Conservation (phyloP, 2,329 filamentous ascomycete genomes). For the Fusarium torulosum region DNA sequence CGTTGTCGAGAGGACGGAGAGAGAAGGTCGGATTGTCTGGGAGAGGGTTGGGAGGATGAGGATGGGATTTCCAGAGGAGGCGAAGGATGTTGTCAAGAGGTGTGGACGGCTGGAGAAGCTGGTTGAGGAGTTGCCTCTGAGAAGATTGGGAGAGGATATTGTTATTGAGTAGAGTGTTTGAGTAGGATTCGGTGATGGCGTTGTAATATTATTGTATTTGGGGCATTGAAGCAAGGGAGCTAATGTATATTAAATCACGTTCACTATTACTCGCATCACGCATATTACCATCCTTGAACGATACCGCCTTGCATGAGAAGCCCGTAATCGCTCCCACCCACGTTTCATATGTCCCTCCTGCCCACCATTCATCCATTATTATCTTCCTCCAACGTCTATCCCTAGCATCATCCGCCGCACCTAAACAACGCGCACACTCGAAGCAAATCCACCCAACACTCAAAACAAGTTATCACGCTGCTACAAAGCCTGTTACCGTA, state of each 20-base stretch:
- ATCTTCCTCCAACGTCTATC: neutral
- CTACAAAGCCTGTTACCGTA: too few relatives aligned
- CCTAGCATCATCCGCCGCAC: too few relatives aligned
- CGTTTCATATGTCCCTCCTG: neutral
- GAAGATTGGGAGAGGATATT: slow-evolving; percentile 51
- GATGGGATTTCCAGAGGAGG: slow-evolving; percentile 53
- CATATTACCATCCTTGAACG: too few relatives aligned
- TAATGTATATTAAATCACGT: neutral
- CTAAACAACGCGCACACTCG: too few relatives aligned
- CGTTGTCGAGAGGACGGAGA: slow-evolving; percentile 49
- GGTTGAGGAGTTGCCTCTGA: slow-evolving; percentile 51
- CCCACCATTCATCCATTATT: too few relatives aligned
- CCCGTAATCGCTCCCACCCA: neutral
- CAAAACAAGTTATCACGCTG: too few relatives aligned
- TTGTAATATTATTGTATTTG: slow-evolving; percentile 33
- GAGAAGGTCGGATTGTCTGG: slow-evolving; percentile 44
- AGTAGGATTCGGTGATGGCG: too few relatives aligned
- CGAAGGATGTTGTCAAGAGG: slow-evolving; percentile 50
- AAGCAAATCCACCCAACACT: too few relatives aligned
- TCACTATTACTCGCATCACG: neutral
- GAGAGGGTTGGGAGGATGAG: slow-evolving; percentile 53
- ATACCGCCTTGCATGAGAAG: too few relatives aligned
- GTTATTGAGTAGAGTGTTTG: slow-evolving; percentile 53
- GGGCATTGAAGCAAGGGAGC: neutral
- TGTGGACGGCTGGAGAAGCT: slow-evolving; percentile 51